Percentiles rank a stretch among this genome's conserved stretches.
Conservation (phyloP, 441 rosid genomes). For the Dalechampia spathulata region DNA sequence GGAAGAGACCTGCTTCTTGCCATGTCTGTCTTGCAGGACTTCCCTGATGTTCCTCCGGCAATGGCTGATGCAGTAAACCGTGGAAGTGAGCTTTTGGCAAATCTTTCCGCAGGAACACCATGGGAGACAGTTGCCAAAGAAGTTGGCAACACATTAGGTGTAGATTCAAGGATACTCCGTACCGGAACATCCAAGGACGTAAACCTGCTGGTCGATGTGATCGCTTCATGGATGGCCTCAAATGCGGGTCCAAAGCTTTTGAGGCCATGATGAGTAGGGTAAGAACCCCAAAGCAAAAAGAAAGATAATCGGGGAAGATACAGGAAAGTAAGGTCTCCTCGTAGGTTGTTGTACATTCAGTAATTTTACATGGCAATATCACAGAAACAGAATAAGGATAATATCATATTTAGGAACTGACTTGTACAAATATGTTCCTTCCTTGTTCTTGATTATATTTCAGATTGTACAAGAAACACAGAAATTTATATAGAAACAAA, state of each 20-base stretch:
- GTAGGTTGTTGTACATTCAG: too few relatives aligned
- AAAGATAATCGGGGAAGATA: too few relatives aligned
- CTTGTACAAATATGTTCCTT: too few relatives aligned
- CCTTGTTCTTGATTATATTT: too few relatives aligned
- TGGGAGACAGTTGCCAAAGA: constrained; percentile 95
- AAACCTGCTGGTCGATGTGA: constrained; percentile 51
- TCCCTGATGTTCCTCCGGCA: constrained; percentile 96
- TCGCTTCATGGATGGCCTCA: constrained; percentile 75
- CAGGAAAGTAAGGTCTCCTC: too few relatives aligned
- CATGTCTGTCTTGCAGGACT: constrained; percentile 38
- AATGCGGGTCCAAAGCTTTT: constrained; percentile 52
- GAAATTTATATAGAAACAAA: too few relatives aligned
- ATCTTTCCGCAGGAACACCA: constrained; percentile 76
- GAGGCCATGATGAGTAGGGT: constrained; percentile 29
- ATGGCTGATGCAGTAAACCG: constrained; percentile 91
- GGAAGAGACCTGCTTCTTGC: not conserved
- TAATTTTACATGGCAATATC: too few relatives aligned
- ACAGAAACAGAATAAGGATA: too few relatives aligned
- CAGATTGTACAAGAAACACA: too few relatives aligned
- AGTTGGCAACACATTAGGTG: constrained; percentile 67
- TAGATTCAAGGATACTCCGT: constrained; percentile 53
- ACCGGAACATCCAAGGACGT: constrained; percentile 66
- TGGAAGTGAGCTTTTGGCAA: constrained; percentile 73
- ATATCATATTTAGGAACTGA: too few relatives aligned
- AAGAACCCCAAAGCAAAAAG: not conserved